Evolutionary conservation across 306 rosid genomes (phyloP), one percentile per base, ranked within the genome.

Genomic region (Pterocarpus macrocarpus): DNA sequence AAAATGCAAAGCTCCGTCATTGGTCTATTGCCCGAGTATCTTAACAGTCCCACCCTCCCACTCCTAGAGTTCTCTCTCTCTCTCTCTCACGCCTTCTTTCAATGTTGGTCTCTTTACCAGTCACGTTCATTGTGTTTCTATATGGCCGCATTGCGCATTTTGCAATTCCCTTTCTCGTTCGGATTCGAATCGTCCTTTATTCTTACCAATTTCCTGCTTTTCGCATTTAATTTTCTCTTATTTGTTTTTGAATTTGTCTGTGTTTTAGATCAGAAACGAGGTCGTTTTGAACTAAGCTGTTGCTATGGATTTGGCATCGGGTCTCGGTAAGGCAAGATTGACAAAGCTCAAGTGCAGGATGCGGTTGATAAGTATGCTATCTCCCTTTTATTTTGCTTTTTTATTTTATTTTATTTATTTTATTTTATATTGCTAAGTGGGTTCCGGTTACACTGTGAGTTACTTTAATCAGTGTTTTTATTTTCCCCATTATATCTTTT

Each of bases 281-380:
- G 68, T 61, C 43, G 70, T 53, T 50, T 36, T 65, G 35, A 45
- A 67, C 2, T 72, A 88, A 77, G 79, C 89, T 62, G 94, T 89
- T 36, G 90, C 89, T 13, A 75, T 93, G 86, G 98, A 95, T 91
- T 97, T 95, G 80, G 95, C 95, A 65, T 89, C 94, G 5, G 97
- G 94, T 41, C 80, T 92, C 39, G 98, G 98, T 47, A n/a, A n/a
- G 98, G 98, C 52, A 90, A 92, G 88, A 81, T 95, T n/a, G 92
- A 90, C 39, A 95, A 89, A 75, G 50, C 8, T 17, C 84, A 92
- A 13, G 95, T 95, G 50, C 87, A 91, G 63, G 90, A 95, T 10
- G 94, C 97, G 28, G 97, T 95, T 76, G 92, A 91, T 1, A 86
- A 88, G 98, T 95, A 69, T 30, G 30, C 14, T 49, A 35, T 45